These are phyloP conservation scores for Fagopyrum homotropicum DNA, from an alignment of 148 eudicot genomes.

Conservation along the genomic window DNA sequence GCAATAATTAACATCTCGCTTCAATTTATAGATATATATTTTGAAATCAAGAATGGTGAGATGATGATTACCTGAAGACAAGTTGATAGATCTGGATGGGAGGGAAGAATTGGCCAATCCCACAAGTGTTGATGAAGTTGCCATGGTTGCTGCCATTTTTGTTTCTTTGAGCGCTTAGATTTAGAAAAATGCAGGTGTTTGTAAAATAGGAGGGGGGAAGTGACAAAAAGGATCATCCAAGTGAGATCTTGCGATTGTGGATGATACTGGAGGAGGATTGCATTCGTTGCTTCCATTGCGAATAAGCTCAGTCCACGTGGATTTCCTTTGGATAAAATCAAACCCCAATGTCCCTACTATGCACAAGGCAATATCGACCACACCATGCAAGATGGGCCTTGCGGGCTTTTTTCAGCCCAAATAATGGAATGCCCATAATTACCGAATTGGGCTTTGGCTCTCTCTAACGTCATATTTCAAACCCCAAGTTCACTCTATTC, in stretches of 20 bases:
- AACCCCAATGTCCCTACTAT: neutral
- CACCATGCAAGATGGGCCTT: neutral
- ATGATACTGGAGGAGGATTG: constrained; percentile 9
- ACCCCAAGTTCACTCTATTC: no score
- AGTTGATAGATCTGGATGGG: constrained; percentile 22
- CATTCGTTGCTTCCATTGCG: neutral
- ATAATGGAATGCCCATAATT: neutral
- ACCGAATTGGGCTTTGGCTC: neutral
- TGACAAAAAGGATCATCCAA: constrained; percentile 10
- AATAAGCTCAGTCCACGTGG: neutral
- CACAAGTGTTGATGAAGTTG: constrained; percentile 47
- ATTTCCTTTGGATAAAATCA: constrained; percentile 7
- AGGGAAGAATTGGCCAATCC: constrained; percentile 68
- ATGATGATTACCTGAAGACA: constrained; percentile 35
- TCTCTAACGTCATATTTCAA: no score
- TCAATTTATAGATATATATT: neutral
- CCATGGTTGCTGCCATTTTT: constrained; percentile 51
- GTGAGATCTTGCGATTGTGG: constrained; percentile 5
- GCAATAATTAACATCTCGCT: neutral
- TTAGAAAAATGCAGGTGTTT: neutral
- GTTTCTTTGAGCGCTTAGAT: neutral
- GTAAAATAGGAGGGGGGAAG: neutral
- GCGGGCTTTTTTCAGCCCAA: neutral
- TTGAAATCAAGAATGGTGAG: neutral
- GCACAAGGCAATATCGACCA: neutral